phyloP scores from a whole-genome alignment of 2,329 filamentous ascomycete species.

The Cercospora canescens region DNA sequence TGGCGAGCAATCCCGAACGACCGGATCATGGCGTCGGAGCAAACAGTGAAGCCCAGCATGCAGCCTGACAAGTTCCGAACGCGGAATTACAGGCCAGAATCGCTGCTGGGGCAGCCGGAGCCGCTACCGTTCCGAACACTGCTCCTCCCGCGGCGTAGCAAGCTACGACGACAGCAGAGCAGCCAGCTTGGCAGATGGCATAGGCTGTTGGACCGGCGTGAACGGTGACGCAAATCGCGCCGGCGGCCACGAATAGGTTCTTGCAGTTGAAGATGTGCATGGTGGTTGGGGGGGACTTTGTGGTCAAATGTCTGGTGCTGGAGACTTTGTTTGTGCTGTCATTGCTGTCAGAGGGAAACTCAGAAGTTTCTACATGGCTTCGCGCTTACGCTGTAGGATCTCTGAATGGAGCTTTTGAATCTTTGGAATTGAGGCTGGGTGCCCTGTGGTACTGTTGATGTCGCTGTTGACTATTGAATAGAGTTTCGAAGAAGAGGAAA shows the following conservation, averaged over 20 bases:
- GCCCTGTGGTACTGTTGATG: neutral
- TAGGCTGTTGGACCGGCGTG: conserved; percentile 43
- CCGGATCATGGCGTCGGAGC: conserved; percentile 10
- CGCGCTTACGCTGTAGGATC: neutral
- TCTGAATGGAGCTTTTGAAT: neutral
- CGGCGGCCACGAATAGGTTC: neutral
- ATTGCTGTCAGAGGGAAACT: neutral
- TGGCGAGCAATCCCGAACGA: neutral
- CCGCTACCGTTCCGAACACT: conserved; percentile 41
- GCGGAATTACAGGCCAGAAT: conserved; percentile 49
- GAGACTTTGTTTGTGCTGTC: neutral
- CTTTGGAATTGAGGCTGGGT: neutral
- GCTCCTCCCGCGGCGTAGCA: conserved; percentile 50
- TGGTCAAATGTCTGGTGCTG: neutral
- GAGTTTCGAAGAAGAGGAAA: neutral
- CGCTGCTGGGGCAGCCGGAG: conserved; percentile 42
- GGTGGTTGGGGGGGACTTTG: neutral
- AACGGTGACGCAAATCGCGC: neutral
- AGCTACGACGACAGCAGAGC: conserved; percentile 45
- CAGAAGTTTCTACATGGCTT: neutral
- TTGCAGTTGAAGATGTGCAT: neutral
- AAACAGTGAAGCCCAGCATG: conserved; percentile 40
- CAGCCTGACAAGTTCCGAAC: conserved; percentile 48
- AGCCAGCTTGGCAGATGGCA: conserved; percentile 51
- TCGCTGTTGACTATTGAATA: neutral